A percentile compares a stretch with the other conserved stretches of the same genome.
Evolutionary conservation across 2,329 filamentous ascomycete species (phyloP).

Genomic region (Fusarium tanahbumbuense): DNA sequence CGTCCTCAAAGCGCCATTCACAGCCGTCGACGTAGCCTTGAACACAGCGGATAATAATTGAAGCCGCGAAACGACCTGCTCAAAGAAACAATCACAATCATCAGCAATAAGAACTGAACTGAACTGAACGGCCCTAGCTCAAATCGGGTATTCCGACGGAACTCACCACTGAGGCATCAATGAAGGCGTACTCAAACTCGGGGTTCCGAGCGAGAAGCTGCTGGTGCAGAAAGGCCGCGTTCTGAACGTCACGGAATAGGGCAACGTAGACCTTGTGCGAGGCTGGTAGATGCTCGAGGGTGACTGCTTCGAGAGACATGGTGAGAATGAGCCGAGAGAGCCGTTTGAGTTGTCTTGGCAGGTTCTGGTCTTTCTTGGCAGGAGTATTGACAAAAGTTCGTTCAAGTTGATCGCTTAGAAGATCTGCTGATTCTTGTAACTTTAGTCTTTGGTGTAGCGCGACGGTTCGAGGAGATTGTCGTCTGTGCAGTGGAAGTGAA

Average conservation of each 20-base stretch:
- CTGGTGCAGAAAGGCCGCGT: constrained; percentile 80
- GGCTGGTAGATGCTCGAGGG: constrained; percentile 79
- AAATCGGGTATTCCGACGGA: constrained; percentile 30
- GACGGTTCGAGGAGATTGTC: constrained; percentile 7
- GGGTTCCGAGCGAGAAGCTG: constrained; percentile 88
- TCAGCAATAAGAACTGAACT: neutral
- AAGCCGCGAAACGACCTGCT: constrained; percentile 74
- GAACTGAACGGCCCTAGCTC: neutral
- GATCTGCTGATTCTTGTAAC: constrained; percentile 13
- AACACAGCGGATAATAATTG: constrained; percentile 83
- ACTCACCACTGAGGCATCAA: constrained; percentile 83
- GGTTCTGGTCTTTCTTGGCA: neutral
- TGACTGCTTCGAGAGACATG: constrained; percentile 73
- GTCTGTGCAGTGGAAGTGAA: neutral
- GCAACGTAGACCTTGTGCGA: constrained; percentile 76
- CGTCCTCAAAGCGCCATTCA: constrained; percentile 74
- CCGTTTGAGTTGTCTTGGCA: constrained; percentile 10
- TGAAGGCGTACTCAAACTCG: constrained; percentile 91
- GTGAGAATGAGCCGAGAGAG: constrained; percentile 13
- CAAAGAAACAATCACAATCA: constrained; percentile 12
- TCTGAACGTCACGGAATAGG: constrained; percentile 80
- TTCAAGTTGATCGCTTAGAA: neutral
- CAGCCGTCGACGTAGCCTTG: constrained; percentile 76
- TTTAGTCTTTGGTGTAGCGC: constrained; percentile 14
- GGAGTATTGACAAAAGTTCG: constrained; percentile 16